Conservation (phyloP, 345 rosid genomes). For the Populus euphratica region DNA sequence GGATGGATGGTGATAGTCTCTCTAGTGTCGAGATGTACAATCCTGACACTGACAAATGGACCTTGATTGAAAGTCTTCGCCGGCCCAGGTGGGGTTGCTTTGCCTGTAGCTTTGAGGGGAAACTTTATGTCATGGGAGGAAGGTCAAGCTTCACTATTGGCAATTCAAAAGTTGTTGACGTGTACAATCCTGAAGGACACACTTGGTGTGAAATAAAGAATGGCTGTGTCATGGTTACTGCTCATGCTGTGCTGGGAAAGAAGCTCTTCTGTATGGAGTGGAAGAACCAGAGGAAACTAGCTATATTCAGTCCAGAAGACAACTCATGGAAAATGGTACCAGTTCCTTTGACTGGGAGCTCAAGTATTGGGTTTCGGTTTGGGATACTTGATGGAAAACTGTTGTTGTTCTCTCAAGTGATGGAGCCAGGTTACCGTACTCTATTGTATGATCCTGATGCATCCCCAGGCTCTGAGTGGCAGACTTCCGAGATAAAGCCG, state of each 20-base stretch:
- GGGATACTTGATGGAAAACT: conserved; percentile 77
- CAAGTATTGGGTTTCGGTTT: conserved; percentile 58
- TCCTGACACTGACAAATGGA: conserved; percentile 63
- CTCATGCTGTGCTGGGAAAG: conserved; percentile 70
- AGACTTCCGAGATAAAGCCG: conserved; percentile 55
- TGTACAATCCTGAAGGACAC: conserved; percentile 61
- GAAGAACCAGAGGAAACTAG: conserved; percentile 79
- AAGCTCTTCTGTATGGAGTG: conserved; percentile 87
- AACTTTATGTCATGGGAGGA: conserved; percentile 89
- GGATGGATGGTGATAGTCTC: conserved; percentile 62
- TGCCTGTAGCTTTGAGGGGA: conserved; percentile 67
- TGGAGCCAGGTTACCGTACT: conserved; percentile 48
- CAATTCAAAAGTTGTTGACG: conserved; percentile 66
- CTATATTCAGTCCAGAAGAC: conserved; percentile 60
- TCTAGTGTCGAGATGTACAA: conserved; percentile 73
- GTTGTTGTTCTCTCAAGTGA: conserved; percentile 57
- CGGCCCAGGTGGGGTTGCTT: conserved; percentile 85
- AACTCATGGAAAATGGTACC: conserved; percentile 73
- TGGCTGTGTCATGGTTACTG: conserved; percentile 93
- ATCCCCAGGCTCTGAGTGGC: conserved; percentile 67
- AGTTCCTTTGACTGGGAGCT: conserved; percentile 72
- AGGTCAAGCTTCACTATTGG: conserved; percentile 94
- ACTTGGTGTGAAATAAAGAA: conserved; percentile 76
- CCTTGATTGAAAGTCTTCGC: conserved; percentile 59
- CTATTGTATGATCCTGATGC: conserved; percentile 77